Evolutionary conservation across 148 eudicot genomes (phyloP), one percentile per base, ranked within the genome.

Genomic region (Simmondsia chinensis): DNA sequence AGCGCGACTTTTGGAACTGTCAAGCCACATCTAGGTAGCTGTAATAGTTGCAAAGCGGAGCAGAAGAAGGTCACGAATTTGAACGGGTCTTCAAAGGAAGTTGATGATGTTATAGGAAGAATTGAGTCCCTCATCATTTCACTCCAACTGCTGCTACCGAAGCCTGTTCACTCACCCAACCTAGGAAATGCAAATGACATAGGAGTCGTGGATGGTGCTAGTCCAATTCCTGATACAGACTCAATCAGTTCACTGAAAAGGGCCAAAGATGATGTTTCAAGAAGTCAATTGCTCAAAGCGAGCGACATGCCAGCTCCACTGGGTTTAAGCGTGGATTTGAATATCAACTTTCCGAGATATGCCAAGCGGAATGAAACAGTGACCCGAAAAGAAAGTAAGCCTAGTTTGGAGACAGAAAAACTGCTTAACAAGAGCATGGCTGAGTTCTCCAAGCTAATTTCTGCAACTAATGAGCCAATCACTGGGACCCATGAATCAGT

Each of bases 111-210:
- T 32, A 57, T 80, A 41, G 41, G 37, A 39, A 69, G 63, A 33
- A 36, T 80, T 9, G 76, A 75, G 50, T 59, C 66, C 29, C 43
- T 68, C 16, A 60, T 75, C 43, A 56, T 60, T 9, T 37, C 72
- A 54, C 67, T 65, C 26, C 62, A 65, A 13, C 61, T 33, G 16
- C 47, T 59, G 22, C 51, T 47, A 5, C 41, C 28, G n/a, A 47
- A 48, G 44, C 28, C 47, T 20, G 57, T 16, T 22, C 41, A 26
- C 37, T 27, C 14, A 43, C 27, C 48, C 11, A n/a, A 39, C 11
- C 19, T 34, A 33, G 24, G 41, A 27, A 38, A 37, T 37, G 31
- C 15, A 19, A 43, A 17, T 9, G 25, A 31, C 21, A 20, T 31
- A 21, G 40, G 29, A 26, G 10, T 27, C 43, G 23, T 49, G 27